Conservation (phyloP, 225 moss, liverwort and hornwort genomes). For the Straminergon stramineum region DNA sequence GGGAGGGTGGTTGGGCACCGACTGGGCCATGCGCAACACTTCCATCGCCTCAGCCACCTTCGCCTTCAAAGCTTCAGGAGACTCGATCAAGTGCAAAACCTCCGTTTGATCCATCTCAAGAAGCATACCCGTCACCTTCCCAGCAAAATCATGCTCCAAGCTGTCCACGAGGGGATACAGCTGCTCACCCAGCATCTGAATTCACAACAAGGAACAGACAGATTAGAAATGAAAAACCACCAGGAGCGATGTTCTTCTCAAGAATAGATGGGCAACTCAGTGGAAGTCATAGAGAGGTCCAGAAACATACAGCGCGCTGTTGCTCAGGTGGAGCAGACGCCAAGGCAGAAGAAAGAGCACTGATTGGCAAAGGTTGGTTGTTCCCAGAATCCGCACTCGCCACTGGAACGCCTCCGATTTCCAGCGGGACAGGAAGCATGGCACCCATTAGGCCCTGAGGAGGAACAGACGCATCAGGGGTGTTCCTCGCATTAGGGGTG, state of each 20-base stretch:
- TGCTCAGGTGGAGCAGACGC: slow-evolving; percentile 91
- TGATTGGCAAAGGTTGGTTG: slow-evolving; percentile 81
- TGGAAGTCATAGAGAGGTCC: background rate
- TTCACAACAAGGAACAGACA: background rate
- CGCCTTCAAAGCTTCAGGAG: slow-evolving; percentile 82
- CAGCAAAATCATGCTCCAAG: slow-evolving; percentile 86
- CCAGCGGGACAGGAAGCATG: slow-evolving; percentile 85
- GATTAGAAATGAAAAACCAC: background rate
- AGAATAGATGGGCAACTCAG: background rate
- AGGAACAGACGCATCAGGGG: slow-evolving; percentile 65
- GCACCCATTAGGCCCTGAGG: slow-evolving; percentile 87
- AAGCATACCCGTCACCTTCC: slow-evolving; percentile 97
- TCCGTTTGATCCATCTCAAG: slow-evolving; percentile 99
- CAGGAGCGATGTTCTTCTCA: background rate
- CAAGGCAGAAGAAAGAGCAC: slow-evolving; percentile 86
- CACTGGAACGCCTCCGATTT: slow-evolving; percentile 60
- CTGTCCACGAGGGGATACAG: slow-evolving; percentile 80
- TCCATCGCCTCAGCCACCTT: slow-evolving; percentile 99
- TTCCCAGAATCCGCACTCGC: slow-evolving; percentile 50
- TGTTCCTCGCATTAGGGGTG: slow-evolving; percentile 80
- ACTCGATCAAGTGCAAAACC: slow-evolving; percentile 95
- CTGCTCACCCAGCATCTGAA: slow-evolving; percentile 96
- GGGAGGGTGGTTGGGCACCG: slow-evolving; percentile 39
- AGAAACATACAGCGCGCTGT: slow-evolving; percentile 71
- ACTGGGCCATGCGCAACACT: slow-evolving; percentile 85